Evolutionary conservation across 208 protist species (phyloP).

Genomic region (Trypanosoma brucei): DNA sequence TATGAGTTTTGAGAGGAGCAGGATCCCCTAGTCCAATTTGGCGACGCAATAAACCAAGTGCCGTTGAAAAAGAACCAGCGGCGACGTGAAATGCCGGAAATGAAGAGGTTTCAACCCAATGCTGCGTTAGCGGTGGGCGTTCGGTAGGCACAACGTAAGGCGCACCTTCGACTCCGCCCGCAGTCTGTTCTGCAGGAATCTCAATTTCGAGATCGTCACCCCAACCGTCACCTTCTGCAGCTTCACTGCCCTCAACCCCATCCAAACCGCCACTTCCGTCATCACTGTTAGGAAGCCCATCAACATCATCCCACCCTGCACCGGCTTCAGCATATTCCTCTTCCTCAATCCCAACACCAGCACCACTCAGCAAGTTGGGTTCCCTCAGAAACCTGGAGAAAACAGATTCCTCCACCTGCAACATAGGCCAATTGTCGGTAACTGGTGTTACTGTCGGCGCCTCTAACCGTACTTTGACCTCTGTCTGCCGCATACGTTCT

Average conservation of each 20-base stretch:
- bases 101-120: conserved; percentile 84
- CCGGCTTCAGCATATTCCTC: conserved; percentile 37
- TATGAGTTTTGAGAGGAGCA: conserved; percentile 80
- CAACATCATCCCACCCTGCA: conserved; percentile 57
- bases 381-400: conserved; percentile 74
- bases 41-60: conserved; percentile 83
- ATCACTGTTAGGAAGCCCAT: conserved; percentile 19
- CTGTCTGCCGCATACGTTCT: conserved; percentile 20
- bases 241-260: conserved; percentile 8
- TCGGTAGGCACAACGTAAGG: conserved; percentile 46
- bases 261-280: background rate
- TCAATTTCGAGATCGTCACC: conserved; percentile 81
- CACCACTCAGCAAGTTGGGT: conserved; percentile 38
- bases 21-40: conserved; percentile 92
- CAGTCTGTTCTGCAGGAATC: conserved; percentile 24
- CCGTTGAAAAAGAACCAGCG: conserved; percentile 92
- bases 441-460: conserved; percentile 26
- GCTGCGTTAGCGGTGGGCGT: conserved; percentile 42
- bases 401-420: conserved; percentile 71
- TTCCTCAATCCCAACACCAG: conserved; percentile 26
- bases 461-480: conserved; percentile 21
- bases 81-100: conserved; percentile 92
- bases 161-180: conserved; percentile 2
- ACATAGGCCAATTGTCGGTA: conserved; percentile 78
- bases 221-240: conserved; percentile 38